Evolutionary conservation across 768 basidiomycete genomes (phyloP), one percentile per base, ranked within the genome.

Genomic region (Lactarius psammicola): DNA sequence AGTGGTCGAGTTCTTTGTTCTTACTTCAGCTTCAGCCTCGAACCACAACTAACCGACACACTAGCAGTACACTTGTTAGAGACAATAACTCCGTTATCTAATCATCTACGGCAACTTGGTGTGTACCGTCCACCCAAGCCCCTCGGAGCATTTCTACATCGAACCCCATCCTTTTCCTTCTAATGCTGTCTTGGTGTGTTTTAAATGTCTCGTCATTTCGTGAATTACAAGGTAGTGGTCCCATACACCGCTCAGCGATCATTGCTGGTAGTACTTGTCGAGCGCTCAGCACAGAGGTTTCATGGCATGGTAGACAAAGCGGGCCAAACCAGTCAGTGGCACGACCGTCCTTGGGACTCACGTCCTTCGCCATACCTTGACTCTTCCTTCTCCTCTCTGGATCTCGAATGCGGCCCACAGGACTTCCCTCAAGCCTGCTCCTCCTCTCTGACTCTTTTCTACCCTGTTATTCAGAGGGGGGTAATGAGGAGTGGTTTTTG

Each of bases 351-450:
- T 56, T 30, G 11, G 23, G 72, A n/a, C 80, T 81, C 82, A 55
- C 77, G 79, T 46, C 33, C 71, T 75, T 66, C 80, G 78, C 71
- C 77, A 77, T 20, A 84, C 80, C 62, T 76, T 75, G 33, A 84
- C 72, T 55, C 77, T 77, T 34, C 79, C 80, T 17, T 74, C 74
- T 49, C 67, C 70, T 38, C 83, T 78, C 60, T 77, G 68, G 42
- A 85, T 70, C 72, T 80, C 80, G 3, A 78, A 72, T 42, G 74
- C 80, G 31, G 81, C 81, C 70, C 69, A 73, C 63, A 74, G 64
- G 0, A 68, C 60, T 2, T 63, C 59, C 23, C 31, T 38, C 34
- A 55, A 34, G 31, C 40, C 60, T 1, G 56, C 38, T 13, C 46
- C 33, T 13, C 28, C 36, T 15, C 23, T 53, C 31, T 53, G 36